These are phyloP conservation scores for Ramaria sp. DNA, from an alignment of 768 basidiomycete genomes.

Conservation along the genomic window DNA sequence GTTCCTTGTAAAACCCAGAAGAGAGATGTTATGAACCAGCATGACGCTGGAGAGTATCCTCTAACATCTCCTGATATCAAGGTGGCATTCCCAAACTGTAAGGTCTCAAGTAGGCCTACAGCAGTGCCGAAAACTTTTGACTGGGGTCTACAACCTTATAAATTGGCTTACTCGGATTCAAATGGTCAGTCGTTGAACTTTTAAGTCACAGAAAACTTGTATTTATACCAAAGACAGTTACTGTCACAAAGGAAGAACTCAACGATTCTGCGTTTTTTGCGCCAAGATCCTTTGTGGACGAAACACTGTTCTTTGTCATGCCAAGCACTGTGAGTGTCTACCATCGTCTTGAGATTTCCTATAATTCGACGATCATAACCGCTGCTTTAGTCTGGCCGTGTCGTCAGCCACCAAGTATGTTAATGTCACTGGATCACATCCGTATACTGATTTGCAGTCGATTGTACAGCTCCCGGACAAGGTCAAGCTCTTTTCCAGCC, in stretches of 20 bases:
- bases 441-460: neutral
- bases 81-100: constrained; percentile 5
- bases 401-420: constrained; percentile 59
- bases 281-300: constrained; percentile 14
- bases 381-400: constrained; percentile 40
- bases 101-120: constrained; percentile 2
- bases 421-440: neutral
- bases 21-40: too few relatives aligned
- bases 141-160: constrained; percentile 40
- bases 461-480: constrained; percentile 32
- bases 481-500: constrained; percentile 27
- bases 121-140: constrained; percentile 13
- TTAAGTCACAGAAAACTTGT: constrained; percentile 9
- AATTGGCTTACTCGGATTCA: constrained; percentile 27
- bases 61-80: neutral
- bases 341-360: neutral
- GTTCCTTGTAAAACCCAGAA: neutral
- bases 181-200: constrained; percentile 9
- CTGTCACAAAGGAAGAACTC: neutral
- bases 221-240: neutral
- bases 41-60: neutral
- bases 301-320: constrained; percentile 66
- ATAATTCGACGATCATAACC: neutral
- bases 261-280: neutral
- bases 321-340: constrained; percentile 39